Conservation (phyloP, 352 stramenopile species). For the Pythium utonaiense region DNA sequence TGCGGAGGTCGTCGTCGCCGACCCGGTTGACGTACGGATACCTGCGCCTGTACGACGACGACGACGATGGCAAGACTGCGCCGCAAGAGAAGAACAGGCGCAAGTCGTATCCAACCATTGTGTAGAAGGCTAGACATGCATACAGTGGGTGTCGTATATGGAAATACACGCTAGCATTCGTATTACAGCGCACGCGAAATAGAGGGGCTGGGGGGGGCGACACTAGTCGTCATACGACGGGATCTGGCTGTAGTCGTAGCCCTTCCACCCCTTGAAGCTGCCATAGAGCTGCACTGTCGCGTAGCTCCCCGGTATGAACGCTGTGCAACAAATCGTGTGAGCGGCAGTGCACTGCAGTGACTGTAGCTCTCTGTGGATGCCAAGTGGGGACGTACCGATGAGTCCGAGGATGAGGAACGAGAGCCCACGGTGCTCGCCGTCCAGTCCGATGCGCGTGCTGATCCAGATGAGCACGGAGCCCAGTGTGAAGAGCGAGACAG, state of each 20-base stretch:
- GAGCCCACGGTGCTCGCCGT: constrained; percentile 66
- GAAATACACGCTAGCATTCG: no score
- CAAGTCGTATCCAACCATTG: constrained; percentile 34
- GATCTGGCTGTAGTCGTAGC: constrained; percentile 82
- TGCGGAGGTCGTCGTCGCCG: constrained; percentile 32
- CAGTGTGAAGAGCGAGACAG: constrained; percentile 62
- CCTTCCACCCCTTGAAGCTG: constrained; percentile 79
- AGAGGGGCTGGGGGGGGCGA: no score
- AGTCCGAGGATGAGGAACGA: constrained; percentile 79
- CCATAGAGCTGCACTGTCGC: constrained; percentile 76
- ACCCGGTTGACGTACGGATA: constrained; percentile 24
- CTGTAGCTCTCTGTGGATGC: not conserved
- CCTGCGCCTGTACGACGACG: constrained; percentile 4
- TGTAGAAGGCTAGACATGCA: not conserved
- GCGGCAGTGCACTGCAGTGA: no score
- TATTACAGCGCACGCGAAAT: not conserved
- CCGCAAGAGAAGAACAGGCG: constrained; percentile 22
- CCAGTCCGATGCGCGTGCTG: constrained; percentile 70
- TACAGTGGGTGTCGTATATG: not conserved
- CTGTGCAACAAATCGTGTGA: constrained; percentile 27
- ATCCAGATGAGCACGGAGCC: constrained; percentile 74
- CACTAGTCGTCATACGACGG: constrained; percentile 81
- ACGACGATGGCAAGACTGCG: constrained; percentile 1
- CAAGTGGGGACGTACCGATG: constrained; percentile 41
- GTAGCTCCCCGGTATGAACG: constrained; percentile 83